Evolutionary conservation across 1,284 basidiomycete species (phyloP), one percentile per base, ranked within the genome.

Genomic region (Ceratobasidium sp.): DNA sequence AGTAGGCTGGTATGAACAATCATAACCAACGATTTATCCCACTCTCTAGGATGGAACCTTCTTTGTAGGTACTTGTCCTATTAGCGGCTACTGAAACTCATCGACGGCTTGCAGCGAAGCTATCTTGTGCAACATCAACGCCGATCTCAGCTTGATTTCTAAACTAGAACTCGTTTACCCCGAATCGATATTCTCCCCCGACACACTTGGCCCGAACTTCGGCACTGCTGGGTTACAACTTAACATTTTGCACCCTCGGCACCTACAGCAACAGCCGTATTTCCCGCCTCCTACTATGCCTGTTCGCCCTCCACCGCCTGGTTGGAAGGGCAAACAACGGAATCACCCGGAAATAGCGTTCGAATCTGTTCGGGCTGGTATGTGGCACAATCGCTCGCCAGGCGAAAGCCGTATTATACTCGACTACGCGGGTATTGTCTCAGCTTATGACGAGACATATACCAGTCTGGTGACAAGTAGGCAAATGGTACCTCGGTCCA

Each of bases 71-170:
- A 33, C 46, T 50, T 18, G 41, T 20, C 20, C 54, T 44, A 44
- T 55, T 8, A 14, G 35, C 6, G 3, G 27, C 27, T 41, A 52
- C 52, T 60, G 14, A 50, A 30, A 65, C 38, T 35, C 48, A n/a
- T 8, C 52, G 4, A 12, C 20, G n/a, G 30, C 8, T 8, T 54
- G 10, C 76, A 90, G 89, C 70, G 89, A 90, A 81, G 83, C 87
- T 30, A 88, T 90, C 86, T 81, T 89, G 3, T 90, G 89, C 79
- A 82, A 88, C 80, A 86, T 89, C 78, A 84, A 83, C 3, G 79
- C 82, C 3, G 86, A 87, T 0, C 80, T 89, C 8, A 81, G 85
- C 23, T 66, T 86, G 7, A 81, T 85, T n/a, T 85, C 86, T 7
- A 82, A 83, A 48, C 54, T 68, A 10, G 55, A 74, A 7, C 71